Evolutionary conservation across 2,329 filamentous ascomycete genomes (phyloP).

Genomic region (Macrophomina tecta): DNA sequence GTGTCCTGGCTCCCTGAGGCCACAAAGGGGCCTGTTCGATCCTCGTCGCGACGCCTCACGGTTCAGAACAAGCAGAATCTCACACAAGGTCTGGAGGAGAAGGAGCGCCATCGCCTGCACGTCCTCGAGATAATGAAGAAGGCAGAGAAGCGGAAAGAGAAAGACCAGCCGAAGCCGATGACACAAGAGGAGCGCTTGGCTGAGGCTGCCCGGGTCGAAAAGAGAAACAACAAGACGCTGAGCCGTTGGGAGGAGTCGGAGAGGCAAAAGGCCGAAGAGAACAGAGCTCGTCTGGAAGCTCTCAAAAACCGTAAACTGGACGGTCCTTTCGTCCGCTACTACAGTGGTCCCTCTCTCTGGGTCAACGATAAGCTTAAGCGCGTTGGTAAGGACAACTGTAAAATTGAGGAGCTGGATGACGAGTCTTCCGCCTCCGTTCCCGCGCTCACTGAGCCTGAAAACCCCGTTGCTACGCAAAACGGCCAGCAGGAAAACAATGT

Average conservation of each 20-base stretch:
- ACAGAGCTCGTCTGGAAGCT: constrained; percentile 82
- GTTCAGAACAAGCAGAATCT: constrained; percentile 63
- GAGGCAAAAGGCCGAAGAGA: constrained; percentile 83
- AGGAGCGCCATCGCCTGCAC: constrained; percentile 72
- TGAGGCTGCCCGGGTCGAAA: constrained; percentile 83
- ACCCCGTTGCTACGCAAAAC: background rate
- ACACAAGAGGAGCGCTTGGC: constrained; percentile 85
- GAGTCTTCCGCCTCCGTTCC: constrained; percentile 26
- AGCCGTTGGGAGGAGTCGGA: constrained; percentile 95
- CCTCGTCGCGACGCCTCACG: constrained; percentile 68
- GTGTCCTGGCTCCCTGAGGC: constrained; percentile 71
- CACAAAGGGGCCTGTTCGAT: constrained; percentile 66
- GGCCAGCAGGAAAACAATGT: background rate
- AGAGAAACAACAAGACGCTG: constrained; percentile 84
- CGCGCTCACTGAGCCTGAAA: background rate
- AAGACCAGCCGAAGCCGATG: constrained; percentile 78
- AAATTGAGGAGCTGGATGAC: constrained; percentile 42
- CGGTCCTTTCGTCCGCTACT: constrained; percentile 88
- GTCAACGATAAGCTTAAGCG: constrained; percentile 73
- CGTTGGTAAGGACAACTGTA: constrained; percentile 60
- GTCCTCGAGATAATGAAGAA: constrained; percentile 70
- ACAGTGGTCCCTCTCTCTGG: constrained; percentile 90
- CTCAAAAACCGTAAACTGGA: constrained; percentile 85
- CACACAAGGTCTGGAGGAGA: constrained; percentile 75
- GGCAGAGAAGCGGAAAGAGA: constrained; percentile 68